Evolutionary conservation across 1,139 yeast species (phyloP).

Genomic region (Taphrina wiesneri): DNA sequence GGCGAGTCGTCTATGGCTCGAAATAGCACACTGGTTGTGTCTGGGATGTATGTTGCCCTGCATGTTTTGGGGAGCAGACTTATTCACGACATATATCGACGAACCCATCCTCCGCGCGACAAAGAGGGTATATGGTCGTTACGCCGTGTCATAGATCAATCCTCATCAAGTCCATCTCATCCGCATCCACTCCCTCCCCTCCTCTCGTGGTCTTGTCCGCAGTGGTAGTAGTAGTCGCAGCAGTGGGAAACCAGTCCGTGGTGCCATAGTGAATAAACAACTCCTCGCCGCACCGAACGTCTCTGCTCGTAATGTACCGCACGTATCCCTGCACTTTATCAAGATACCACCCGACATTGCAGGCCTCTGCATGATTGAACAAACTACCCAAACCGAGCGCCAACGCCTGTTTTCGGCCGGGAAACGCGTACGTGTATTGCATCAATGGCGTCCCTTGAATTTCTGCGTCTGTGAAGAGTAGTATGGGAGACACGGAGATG

Average conservation of each 20-base stretch:
- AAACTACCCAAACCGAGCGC: slow-evolving; percentile 13
- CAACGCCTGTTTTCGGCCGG: neutral
- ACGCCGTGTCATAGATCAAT: neutral
- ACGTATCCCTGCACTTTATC: neutral
- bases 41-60: slow-evolving; percentile 14
- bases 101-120: slow-evolving; percentile 25
- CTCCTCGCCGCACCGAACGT: neutral
- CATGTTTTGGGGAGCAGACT: slow-evolving; percentile 21
- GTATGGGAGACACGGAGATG: neutral
- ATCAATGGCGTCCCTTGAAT: neutral
- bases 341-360: slow-evolving; percentile 10
- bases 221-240: neutral
- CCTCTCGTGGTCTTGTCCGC: no score
- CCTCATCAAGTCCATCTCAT: neutral
- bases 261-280: slow-evolving; percentile 1
- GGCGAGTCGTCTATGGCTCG: slow-evolving; percentile 14
- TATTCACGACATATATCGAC: slow-evolving; percentile 15
- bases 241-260: neutral
- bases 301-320: neutral
- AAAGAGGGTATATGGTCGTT: slow-evolving; percentile 5
- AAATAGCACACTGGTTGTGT: slow-evolving; percentile 16
- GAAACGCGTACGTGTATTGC: slow-evolving; percentile 2
- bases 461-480: neutral
- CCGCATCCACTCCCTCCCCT: no score
- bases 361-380: slow-evolving; percentile 2